Evolutionary conservation across 1,284 basidiomycete genomes (phyloP).

Genomic region (Calocybe gambosa): DNA sequence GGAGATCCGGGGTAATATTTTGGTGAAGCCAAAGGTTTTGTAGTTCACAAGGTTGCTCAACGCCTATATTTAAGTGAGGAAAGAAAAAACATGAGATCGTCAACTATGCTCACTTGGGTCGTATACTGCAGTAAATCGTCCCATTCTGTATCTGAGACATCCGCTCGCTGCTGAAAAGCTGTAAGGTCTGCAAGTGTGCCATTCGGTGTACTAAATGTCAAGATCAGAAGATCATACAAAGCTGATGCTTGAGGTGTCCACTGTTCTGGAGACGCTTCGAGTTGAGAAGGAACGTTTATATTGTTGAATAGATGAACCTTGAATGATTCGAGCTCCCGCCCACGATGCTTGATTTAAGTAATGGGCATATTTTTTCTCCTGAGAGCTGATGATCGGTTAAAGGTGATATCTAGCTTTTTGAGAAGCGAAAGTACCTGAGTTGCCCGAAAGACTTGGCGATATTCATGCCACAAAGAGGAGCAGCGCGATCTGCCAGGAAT

Average conservation of each 20-base stretch:
- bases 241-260: conserved; percentile 61
- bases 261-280: conserved; percentile 34
- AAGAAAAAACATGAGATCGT: neutral
- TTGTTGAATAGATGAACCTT: conserved; percentile 32
- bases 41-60: conserved; percentile 76
- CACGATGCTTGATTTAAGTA: conserved; percentile 64
- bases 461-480: conserved; percentile 65
- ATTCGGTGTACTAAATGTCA: conserved; percentile 54
- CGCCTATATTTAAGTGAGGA: conserved; percentile 36
- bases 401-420: too few species aligned
- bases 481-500: conserved; percentile 62
- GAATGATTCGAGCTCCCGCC: conserved; percentile 78
- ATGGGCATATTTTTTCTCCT: conserved; percentile 75
- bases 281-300: neutral
- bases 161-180: conserved; percentile 46
- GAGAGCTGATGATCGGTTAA: conserved; percentile 35
- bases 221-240: conserved; percentile 65
- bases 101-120: conserved; percentile 46
- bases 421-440: conserved; percentile 58
- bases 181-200: conserved; percentile 54
- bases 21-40: conserved; percentile 77
- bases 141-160: conserved; percentile 57
- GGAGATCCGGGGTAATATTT: conserved; percentile 70
- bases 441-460: conserved; percentile 61
- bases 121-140: conserved; percentile 65